Base-by-base conservation (phyloP, 2,329 filamentous ascomycete species). In the Ophiostoma sp. region DNA sequence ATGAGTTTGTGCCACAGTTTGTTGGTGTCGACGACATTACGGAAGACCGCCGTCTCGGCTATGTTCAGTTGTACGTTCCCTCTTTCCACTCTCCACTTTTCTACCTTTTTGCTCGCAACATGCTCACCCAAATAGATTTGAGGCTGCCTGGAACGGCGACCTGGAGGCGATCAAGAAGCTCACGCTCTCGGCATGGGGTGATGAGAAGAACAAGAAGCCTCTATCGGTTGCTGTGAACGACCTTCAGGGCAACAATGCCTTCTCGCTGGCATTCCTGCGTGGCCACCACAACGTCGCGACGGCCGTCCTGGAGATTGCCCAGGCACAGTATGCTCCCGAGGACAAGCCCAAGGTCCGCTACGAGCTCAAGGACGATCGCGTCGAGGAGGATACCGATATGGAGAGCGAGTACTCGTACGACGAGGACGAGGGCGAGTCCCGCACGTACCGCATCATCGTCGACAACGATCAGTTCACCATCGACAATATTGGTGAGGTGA, bases 111-210 rank as follows among this genome's bases (percentile, higher is more conserved):
- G 31, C 17, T 8, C 11, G 11, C 11, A 42, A 15, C 39, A 42
- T 25, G n/a, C 33, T 64, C n/a, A 64, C n/a, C 2, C 33, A 4
- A 0, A 42, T 64, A 64, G 59, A 4, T 92, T 93, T 79, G 89
- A 95, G 78, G 92, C 92, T 48, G 89, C 89, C 4, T 96, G 92
- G 92, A 77, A 78, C 4, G 91, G 91, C n/a, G 88, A 96, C 76
- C 76, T 92, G 0, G 84, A 88, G 1, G 88, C 83, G 2, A 88
- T 95, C 80, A 93, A 92, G 78, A 80, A 82, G 17, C 82, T 93
- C 50, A 92, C 91, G 0, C 81, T 93, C 25, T 82, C 84, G 12
- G 82, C 87, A 1, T 92, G 90, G 88, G 85, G 87, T 15, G 78
- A 83, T 4, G 82, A 86, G 6, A 81, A 85, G 5, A 81, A 86